Evolutionary conservation across 2,329 filamentous ascomycete species (phyloP).

Genomic region (Nannizziopsis barbatae): DNA sequence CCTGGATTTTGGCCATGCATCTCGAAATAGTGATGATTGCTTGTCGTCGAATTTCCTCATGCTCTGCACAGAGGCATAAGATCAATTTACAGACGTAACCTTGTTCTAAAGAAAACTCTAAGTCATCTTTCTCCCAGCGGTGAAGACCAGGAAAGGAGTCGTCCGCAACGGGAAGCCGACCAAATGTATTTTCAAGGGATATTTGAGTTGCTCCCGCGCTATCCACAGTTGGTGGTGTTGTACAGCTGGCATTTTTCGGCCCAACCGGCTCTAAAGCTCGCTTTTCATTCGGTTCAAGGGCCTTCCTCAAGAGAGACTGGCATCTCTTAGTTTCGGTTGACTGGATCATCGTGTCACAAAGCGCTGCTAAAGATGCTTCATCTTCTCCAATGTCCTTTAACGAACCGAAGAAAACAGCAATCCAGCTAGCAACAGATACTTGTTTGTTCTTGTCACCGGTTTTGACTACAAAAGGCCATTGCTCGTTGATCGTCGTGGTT

Average conservation of each 20-base stretch:
- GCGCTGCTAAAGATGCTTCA: constrained; percentile 34
- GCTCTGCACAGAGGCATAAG: constrained; percentile 61
- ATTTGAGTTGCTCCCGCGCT: constrained; percentile 21
- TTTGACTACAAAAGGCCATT: constrained; percentile 58
- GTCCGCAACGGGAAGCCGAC: constrained; percentile 38
- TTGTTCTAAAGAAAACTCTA: constrained; percentile 69
- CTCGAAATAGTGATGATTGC: constrained; percentile 38
- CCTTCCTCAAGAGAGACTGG: constrained; percentile 27
- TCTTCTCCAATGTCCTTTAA: constrained; percentile 46
- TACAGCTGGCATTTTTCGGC: constrained; percentile 6
- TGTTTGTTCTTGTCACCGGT: constrained; percentile 37
- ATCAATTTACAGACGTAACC: constrained; percentile 60
- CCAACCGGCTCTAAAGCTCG: constrained; percentile 11
- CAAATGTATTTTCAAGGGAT: constrained; percentile 45
- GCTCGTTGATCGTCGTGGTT: constrained; percentile 60
- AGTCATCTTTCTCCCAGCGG: constrained; percentile 62
- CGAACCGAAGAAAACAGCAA: constrained; percentile 47
- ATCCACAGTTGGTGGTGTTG: not conserved
- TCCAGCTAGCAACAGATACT: constrained; percentile 45
- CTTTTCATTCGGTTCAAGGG: constrained; percentile 25
- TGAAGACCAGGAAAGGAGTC: constrained; percentile 38
- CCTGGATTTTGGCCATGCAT: constrained; percentile 41
- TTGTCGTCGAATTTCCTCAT: constrained; percentile 67
- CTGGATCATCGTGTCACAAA: constrained; percentile 37
- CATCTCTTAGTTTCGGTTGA: constrained; percentile 31